Evolutionary conservation across 352 stramenopile species (phyloP).

Genomic region (Globisporangium abappressorium): DNA sequence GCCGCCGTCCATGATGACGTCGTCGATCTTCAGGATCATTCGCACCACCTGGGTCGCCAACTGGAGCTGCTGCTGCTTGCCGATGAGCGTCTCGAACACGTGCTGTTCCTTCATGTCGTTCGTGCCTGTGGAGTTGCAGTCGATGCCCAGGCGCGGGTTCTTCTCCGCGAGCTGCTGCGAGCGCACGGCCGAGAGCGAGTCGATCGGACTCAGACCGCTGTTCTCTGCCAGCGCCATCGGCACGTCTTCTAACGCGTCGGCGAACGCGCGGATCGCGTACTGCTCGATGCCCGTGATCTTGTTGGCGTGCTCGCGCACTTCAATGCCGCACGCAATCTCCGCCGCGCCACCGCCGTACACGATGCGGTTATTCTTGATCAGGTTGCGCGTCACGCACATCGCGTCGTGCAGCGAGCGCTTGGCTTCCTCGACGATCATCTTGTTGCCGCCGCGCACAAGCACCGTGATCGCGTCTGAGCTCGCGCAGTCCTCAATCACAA

Average conservation of each 20-base stretch:
- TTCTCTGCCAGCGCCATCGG: constrained; percentile 99
- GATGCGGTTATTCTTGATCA: constrained; percentile 99
- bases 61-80: constrained; percentile 99
- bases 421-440: constrained; percentile 99
- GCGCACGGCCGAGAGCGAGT: constrained; percentile 97
- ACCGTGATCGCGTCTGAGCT: constrained; percentile 98
- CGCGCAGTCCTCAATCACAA: constrained; percentile 98
- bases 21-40: constrained; percentile 99
- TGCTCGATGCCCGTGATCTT: constrained; percentile 87
- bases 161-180: constrained; percentile 92
- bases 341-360: constrained; percentile 98
- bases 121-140: constrained; percentile 93
- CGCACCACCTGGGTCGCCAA: constrained; percentile 99
- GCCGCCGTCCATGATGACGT: constrained; percentile 96
- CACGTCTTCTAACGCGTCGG: constrained; percentile 98
- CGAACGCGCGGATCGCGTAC: constrained; percentile 99
- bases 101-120: constrained; percentile 98
- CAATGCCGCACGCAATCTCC: constrained; percentile 98
- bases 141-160: constrained; percentile 95
- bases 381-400: constrained; percentile 99
- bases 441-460: constrained; percentile 98
- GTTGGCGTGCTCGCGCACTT: constrained; percentile 88
- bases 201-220: constrained; percentile 96
- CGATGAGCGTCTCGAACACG: constrained; percentile 99
- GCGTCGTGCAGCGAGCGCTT: constrained; percentile 99